Evolutionary conservation across 2,329 filamentous ascomycete genomes (phyloP).

Genomic region (Fusarium setosum): DNA sequence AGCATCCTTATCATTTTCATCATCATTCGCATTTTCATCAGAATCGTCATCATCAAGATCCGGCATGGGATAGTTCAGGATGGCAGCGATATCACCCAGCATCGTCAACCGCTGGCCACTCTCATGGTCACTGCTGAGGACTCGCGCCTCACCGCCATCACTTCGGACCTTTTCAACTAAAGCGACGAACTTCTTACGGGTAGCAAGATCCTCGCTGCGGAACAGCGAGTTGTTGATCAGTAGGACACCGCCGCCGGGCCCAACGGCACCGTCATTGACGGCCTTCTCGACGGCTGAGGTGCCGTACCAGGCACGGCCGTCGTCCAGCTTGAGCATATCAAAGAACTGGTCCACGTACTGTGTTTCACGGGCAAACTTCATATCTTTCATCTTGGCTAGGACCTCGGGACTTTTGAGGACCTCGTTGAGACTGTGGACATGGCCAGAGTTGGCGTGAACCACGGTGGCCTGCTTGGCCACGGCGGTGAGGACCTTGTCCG

Average conservation of each 20-base stretch:
- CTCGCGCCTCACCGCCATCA: slow-evolving; percentile 85
- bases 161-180: slow-evolving; percentile 90
- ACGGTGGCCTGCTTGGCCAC: slow-evolving; percentile 74
- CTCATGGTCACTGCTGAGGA: slow-evolving; percentile 95
- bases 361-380: slow-evolving; percentile 88
- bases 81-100: slow-evolving; percentile 87
- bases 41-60: slow-evolving; percentile 81
- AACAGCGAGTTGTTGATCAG: slow-evolving; percentile 91
- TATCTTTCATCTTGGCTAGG: slow-evolving; percentile 80
- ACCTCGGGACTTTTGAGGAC: slow-evolving; percentile 86
- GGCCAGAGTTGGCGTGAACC: slow-evolving; percentile 86
- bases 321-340: slow-evolving; percentile 81
- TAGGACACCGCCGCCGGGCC: slow-evolving; percentile 84
- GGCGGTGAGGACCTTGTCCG: slow-evolving; percentile 75
- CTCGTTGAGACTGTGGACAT: slow-evolving; percentile 88
- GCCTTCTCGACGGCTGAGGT: slow-evolving; percentile 83
- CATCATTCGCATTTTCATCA: slow-evolving; percentile 49
- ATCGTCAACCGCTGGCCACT: slow-evolving; percentile 88
- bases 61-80: slow-evolving; percentile 87
- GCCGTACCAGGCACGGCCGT: slow-evolving; percentile 92
- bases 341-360: slow-evolving; percentile 87
- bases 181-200: slow-evolving; percentile 82
- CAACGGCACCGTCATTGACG: slow-evolving; percentile 88
- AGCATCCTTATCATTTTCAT: slow-evolving; percentile 44
- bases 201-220: slow-evolving; percentile 80